Evolutionary conservation across 257 asterid genomes (phyloP), one percentile per base, ranked within the genome.

Genomic region (Thymus quinquecostatus): DNA sequence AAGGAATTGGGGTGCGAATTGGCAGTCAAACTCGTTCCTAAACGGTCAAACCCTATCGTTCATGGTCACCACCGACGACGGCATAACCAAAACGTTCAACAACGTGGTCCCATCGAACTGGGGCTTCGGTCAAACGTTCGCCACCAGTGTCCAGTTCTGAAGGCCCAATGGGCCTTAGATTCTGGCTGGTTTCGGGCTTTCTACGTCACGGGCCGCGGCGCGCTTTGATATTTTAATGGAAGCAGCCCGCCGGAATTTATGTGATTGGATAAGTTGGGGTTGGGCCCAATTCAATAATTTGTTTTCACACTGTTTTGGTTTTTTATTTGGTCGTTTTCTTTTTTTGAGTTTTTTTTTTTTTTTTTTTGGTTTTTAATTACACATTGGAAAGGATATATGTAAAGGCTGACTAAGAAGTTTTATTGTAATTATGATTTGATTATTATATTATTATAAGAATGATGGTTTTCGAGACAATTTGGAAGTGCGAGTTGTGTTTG

Each of bases 1-100:
- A 1, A 84, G 97, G 57, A 94, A 94, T 69, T 94, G 99, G 99
- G 99, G 99, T 10, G 92, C 86, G 2, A 94, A 91, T 79, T 94
- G 99, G 99, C 99, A 94, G 60, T 87, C 97, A 6, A 86, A 86
- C 77, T 41, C 81, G 6, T 88, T 45, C 60, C 95, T 94, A 2
- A 84, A 85, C 21, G 92, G 97, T 27, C 99, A 94, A 66, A 30
- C 97, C 0, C 21, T 94, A 10, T 94, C 99, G 11, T 91, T 94
- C 72, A 80, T 64, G 80, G 85, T 94, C 72, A 94, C 97, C 0
- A 82, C 96, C 0, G 73, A 80, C 0, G 99, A 94, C 76, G 99
- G 97, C 49, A 75, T 77, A 2, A 84, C 95, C 49, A 88, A 78
- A 61, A 82, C 81, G 7, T 91, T 91, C 84, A 12, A 30, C 1